Evolutionary conservation across 768 basidiomycete genomes (phyloP).

Genomic region (Tulasnella calospora): DNA sequence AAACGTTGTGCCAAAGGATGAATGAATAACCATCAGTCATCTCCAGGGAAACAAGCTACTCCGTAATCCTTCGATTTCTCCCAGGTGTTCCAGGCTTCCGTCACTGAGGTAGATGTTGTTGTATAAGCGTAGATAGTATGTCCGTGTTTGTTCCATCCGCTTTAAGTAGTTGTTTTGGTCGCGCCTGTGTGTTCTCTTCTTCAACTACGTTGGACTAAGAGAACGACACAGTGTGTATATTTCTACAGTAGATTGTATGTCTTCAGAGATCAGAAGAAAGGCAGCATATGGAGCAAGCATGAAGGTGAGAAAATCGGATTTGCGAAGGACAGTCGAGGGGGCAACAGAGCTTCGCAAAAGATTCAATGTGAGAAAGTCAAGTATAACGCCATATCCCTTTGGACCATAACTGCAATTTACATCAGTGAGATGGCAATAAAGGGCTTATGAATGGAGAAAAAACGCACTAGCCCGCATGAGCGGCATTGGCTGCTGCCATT

Average conservation of each 20-base stretch:
- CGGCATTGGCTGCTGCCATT: not conserved
- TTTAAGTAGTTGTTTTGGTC: too few species aligned
- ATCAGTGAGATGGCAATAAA: too few species aligned
- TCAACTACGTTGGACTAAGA: too few species aligned
- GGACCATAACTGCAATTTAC: not conserved
- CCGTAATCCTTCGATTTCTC: not conserved
- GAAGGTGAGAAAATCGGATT: not conserved
- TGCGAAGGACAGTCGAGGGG: not conserved
- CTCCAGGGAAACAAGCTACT: not conserved
- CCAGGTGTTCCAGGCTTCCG: not conserved
- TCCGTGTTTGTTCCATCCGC: too few species aligned
- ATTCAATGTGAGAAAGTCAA: not conserved
- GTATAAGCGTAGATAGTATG: too few species aligned
- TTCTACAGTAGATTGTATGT: too few species aligned
- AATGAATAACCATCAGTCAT: not conserved
- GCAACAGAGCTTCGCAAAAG: not conserved
- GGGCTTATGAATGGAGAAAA: too few species aligned
- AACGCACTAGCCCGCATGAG: not conserved
- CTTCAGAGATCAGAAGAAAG: not conserved
- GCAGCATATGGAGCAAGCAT: not conserved
- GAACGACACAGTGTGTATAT: too few species aligned
- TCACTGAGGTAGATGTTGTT: not conserved
- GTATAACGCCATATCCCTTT: not conserved
- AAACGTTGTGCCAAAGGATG: not conserved
- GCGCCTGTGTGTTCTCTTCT: too few species aligned